Evolutionary conservation across 179 eudicot species (phyloP).

Genomic region (Spergularia azorica): DNA sequence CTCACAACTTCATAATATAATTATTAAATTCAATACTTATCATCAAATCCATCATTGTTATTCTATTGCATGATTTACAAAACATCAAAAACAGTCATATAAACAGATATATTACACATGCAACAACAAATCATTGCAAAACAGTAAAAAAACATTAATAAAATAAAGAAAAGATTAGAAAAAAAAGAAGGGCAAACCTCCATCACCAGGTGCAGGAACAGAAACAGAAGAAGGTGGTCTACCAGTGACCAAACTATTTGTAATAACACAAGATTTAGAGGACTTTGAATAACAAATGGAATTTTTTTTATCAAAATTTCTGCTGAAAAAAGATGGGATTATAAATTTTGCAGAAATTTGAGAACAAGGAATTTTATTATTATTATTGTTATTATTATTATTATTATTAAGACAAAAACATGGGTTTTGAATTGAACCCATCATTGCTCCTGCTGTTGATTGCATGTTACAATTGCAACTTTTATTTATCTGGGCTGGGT

Average conservation of each 20-base stretch:
- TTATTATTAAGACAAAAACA: conserved; percentile 8
- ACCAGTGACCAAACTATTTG: conserved; percentile 57
- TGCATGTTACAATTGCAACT: conserved; percentile 37
- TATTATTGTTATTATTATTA: too few relatives aligned
- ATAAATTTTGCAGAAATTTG: conserved; percentile 13
- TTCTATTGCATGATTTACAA: neutral
- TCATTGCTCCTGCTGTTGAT: conserved; percentile 27
- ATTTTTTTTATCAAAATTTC: conserved; percentile 10
- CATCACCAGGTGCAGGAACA: conserved; percentile 41
- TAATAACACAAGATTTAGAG: conserved; percentile 38
- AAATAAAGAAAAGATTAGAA: neutral
- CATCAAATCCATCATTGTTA: neutral
- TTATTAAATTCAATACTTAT: neutral
- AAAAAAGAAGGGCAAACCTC: conserved; percentile 37
- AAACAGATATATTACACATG: too few relatives aligned
- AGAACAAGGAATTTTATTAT: conserved; percentile 29
- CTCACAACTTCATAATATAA: neutral
- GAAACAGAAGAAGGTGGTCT: conserved; percentile 48
- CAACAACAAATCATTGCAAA: neutral
- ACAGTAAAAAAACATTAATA: neutral
- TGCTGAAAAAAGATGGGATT: neutral
- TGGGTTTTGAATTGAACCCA: conserved; percentile 64
- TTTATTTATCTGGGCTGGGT: neutral
- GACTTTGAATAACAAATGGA: conserved; percentile 36
- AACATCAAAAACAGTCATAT: too few relatives aligned